These are phyloP conservation scores for Hansenula sp. DNA, from an alignment of 1,139 yeast species.

Conservation along the genomic window DNA sequence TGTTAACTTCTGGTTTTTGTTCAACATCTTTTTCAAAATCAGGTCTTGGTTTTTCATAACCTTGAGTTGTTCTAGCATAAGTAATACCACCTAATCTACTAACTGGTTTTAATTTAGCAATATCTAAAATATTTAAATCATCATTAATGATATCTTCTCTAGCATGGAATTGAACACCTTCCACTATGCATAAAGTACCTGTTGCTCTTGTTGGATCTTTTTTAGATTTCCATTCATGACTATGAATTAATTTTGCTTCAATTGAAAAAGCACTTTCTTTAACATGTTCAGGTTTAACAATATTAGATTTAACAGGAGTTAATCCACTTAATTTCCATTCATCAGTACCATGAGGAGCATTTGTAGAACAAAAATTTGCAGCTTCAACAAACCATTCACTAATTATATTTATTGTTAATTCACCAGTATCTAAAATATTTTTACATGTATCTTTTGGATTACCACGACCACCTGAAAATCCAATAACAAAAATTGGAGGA, in stretches of 20 bases:
- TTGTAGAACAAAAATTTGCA: slow-evolving; percentile 46
- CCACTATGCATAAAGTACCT: slow-evolving; percentile 42
- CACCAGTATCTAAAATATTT: slow-evolving; percentile 47
- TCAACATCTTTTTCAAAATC: neutral
- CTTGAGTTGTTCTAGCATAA: slow-evolving; percentile 38
- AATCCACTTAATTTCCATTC: slow-evolving; percentile 57
- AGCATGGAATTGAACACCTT: slow-evolving; percentile 54
- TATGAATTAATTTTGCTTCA: slow-evolving; percentile 45
- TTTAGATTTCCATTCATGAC: slow-evolving; percentile 44
- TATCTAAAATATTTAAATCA: slow-evolving; percentile 36
- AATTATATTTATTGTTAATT: slow-evolving; percentile 53
- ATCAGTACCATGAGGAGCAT: slow-evolving; percentile 45
- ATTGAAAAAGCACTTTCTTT: slow-evolving; percentile 59
- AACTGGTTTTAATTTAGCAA: slow-evolving; percentile 47
- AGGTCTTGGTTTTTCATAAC: slow-evolving; percentile 5
- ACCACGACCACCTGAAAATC: slow-evolving; percentile 32
- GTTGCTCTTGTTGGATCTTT: slow-evolving; percentile 31
- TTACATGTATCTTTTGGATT: slow-evolving; percentile 43
- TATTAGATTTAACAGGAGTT: slow-evolving; percentile 39
- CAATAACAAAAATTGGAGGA: slow-evolving; percentile 56
- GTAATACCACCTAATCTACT: slow-evolving; percentile 53
- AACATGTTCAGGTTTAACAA: slow-evolving; percentile 52
- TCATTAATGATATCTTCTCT: slow-evolving; percentile 50
- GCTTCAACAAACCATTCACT: slow-evolving; percentile 66
- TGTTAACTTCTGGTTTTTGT: neutral